These are phyloP conservation scores for Kwoniella botswanensis DNA, from an alignment of 768 basidiomycete species.

Conservation along the genomic window DNA sequence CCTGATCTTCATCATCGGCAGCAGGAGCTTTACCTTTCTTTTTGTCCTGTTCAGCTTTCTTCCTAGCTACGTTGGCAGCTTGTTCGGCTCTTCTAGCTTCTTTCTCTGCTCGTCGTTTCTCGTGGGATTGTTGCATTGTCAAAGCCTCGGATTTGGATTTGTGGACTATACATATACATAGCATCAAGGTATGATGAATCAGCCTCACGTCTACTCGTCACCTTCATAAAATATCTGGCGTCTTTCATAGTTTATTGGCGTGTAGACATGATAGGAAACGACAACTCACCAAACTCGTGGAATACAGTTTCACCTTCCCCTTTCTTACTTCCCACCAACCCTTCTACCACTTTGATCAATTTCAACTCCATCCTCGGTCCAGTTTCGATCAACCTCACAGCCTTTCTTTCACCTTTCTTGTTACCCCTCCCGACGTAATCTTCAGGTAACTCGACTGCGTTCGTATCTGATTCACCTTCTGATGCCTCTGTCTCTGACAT, in stretches of 20 bases:
- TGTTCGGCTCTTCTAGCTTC: conserved; percentile 85
- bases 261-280: no score
- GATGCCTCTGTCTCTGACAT: conserved; percentile 80
- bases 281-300: conserved; percentile 83
- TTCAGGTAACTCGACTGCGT: conserved; percentile 74
- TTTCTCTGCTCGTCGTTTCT: conserved; percentile 73
- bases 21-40: conserved; percentile 29
- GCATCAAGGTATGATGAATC: conserved; percentile 12
- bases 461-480: conserved; percentile 64
- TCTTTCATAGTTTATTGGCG: no score
- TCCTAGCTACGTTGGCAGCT: conserved; percentile 84
- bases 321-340: conserved; percentile 71
- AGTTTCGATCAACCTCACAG: conserved; percentile 88
- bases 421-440: conserved; percentile 97
- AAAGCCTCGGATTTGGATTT: conserved; percentile 79
- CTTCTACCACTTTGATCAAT: conserved; percentile 92
- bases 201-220: no score
- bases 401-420: conserved; percentile 84
- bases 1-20: conserved; percentile 42
- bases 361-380: conserved; percentile 93
- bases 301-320: conserved; percentile 91
- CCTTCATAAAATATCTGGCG: no score
- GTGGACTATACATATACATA: conserved; percentile 68
- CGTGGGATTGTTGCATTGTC: conserved; percentile 73
- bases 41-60: conserved; percentile 64